Percentiles rank a stretch among this genome's conserved stretches.
These are phyloP conservation scores for Globisporangium lucens DNA, from an alignment of 352 stramenopile genomes.

Conservation along the genomic window DNA sequence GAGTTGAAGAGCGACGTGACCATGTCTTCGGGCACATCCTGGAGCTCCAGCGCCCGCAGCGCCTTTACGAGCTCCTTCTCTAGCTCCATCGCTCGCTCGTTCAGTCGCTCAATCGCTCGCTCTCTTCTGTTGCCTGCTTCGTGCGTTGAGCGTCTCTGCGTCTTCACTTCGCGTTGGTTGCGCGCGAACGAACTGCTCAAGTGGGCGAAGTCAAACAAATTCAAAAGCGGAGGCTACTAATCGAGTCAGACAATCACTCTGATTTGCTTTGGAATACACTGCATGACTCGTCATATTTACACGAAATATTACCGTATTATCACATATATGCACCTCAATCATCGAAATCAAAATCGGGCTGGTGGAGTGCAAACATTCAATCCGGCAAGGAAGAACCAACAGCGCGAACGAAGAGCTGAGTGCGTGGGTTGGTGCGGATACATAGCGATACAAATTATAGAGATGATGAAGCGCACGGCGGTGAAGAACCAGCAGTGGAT, in stretches of 20 bases:
- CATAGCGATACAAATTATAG: not conserved
- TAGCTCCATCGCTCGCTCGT: conserved; percentile 25
- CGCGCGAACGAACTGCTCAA: not conserved
- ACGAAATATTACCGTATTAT: not conserved
- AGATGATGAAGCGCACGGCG: conserved; percentile 36
- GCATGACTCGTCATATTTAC: no score
- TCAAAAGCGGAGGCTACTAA: not conserved
- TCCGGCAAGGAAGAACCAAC: not conserved
- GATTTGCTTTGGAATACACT: not conserved
- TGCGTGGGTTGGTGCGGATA: not conserved
- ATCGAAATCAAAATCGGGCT: not conserved
- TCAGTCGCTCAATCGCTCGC: not conserved
- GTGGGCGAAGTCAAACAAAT: not conserved
- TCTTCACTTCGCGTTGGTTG: not conserved
- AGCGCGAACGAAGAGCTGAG: not conserved
- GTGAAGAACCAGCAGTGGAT: conserved; percentile 73
- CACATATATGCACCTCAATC: not conserved
- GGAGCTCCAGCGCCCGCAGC: conserved; percentile 58
- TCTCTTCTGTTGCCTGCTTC: not conserved
- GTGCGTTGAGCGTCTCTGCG: not conserved
- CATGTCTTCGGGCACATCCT: conserved; percentile 40
- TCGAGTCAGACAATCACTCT: not conserved
- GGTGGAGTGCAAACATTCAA: not conserved
- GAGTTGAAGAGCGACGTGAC: conserved; percentile 67
- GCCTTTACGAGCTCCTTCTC: conserved; percentile 59